A percentile compares a stretch with the other conserved stretches of the same genome.
Evolutionary conservation across 1,284 basidiomycete genomes (phyloP).

Genomic region (Naganishia sp.): DNA sequence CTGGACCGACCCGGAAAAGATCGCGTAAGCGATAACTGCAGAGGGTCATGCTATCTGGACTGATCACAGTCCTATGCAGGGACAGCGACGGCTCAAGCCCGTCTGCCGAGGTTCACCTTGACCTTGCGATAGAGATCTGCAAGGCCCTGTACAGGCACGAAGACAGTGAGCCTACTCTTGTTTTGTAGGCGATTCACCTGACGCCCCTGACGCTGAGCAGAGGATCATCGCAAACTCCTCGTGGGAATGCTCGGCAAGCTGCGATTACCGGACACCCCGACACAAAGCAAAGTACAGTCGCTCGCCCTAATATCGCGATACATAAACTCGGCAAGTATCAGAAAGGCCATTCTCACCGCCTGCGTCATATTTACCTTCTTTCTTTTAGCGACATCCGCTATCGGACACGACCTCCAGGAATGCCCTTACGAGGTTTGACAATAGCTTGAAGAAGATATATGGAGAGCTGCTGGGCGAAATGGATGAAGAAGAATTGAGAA

Average conservation of each 20-base stretch:
- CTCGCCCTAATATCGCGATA: slow-evolving; percentile 64
- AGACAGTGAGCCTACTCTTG: slow-evolving; percentile 54
- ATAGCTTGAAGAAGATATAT: slow-evolving; percentile 62
- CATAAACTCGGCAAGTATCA: slow-evolving; percentile 62
- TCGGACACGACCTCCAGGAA: slow-evolving; percentile 70
- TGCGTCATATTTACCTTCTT: background rate
- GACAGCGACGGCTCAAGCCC: slow-evolving; percentile 47
- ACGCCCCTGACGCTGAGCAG: slow-evolving; percentile 53
- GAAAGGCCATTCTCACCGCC: background rate
- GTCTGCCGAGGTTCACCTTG: slow-evolving; percentile 68
- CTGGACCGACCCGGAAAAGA: slow-evolving; percentile 89
- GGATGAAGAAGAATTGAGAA: slow-evolving; percentile 62
- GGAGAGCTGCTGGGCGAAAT: slow-evolving; percentile 63
- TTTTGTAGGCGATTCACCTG: slow-evolving; percentile 15
- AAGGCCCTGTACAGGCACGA: slow-evolving; percentile 61
- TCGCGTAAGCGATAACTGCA: slow-evolving; percentile 60
- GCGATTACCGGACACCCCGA: slow-evolving; percentile 65
- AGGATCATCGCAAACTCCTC: slow-evolving; percentile 76
- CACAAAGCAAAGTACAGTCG: slow-evolving; percentile 64
- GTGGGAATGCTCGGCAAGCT: slow-evolving; percentile 79
- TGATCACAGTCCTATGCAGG: slow-evolving; percentile 35
- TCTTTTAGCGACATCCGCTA: slow-evolving; percentile 67
- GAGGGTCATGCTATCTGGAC: slow-evolving; percentile 1
- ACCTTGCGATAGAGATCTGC: slow-evolving; percentile 74
- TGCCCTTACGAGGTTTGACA: slow-evolving; percentile 68